phyloP scores from a whole-genome alignment of 257 asterid genomes.

The Penstemon davidsonii region DNA sequence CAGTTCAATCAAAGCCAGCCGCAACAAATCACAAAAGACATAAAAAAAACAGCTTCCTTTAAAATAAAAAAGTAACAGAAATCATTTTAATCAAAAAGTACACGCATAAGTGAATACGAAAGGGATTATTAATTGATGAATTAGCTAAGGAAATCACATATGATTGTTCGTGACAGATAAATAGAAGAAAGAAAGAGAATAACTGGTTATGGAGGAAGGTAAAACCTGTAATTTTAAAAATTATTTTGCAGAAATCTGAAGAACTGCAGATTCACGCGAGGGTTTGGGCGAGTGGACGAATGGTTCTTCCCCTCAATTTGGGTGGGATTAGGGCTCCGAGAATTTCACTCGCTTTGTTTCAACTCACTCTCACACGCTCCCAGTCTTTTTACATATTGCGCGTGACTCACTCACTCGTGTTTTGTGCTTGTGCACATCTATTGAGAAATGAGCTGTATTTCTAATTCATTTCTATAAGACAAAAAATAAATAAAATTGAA shows the following conservation, averaged over 20 bases:
- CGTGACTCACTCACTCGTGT: constrained; percentile 31
- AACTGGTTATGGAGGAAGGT: constrained; percentile 31
- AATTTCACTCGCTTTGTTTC: constrained; percentile 40
- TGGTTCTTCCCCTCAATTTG: constrained; percentile 33
- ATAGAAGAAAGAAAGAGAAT: constrained; percentile 12
- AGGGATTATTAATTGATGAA: constrained; percentile 9
- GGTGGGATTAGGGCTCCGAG: constrained; percentile 52
- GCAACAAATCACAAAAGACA: background rate
- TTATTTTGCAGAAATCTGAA: constrained; percentile 42
- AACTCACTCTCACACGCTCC: constrained; percentile 49
- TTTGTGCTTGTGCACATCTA: constrained; percentile 12
- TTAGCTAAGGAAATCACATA: constrained; percentile 9
- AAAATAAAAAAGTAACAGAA: constrained; percentile 8
- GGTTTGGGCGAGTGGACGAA: constrained; percentile 68
- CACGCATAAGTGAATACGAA: constrained; percentile 4
- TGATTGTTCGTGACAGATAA: background rate
- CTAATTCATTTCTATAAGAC: no score
- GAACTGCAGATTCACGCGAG: constrained; percentile 77
- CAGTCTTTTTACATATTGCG: constrained; percentile 41
- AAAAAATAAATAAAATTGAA: no score
- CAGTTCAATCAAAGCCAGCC: background rate
- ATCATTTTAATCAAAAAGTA: constrained; percentile 10
- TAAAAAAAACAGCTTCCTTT: constrained; percentile 18
- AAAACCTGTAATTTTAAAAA: constrained; percentile 39
- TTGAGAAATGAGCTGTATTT: no score